Evolutionary conservation across 768 basidiomycete species (phyloP).

Genomic region (Cantharellus anzutake): DNA sequence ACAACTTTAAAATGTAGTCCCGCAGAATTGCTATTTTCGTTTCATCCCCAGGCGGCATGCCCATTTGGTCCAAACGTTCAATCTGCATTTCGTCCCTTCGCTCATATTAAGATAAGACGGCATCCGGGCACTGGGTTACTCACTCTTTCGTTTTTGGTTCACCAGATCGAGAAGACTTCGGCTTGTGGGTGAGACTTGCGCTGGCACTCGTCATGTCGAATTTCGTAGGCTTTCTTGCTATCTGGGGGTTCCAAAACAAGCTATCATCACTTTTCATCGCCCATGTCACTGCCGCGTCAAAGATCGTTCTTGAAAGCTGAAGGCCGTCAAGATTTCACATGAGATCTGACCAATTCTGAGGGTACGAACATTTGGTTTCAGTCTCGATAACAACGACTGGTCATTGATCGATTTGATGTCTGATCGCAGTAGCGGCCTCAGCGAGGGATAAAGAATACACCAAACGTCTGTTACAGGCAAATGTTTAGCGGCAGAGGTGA

Average conservation of each 20-base stretch:
- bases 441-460: conserved; percentile 89
- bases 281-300: conserved; percentile 77
- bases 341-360: neutral
- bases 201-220: conserved; percentile 42
- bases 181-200: conserved; percentile 22
- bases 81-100: conserved; percentile 61
- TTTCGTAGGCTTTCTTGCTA: conserved; percentile 22
- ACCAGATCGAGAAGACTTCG: conserved; percentile 16
- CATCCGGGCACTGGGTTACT: conserved; percentile 12
- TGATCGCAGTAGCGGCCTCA: conserved; percentile 68
- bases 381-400: conserved; percentile 46
- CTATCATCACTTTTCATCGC: conserved; percentile 69
- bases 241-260: conserved; percentile 53
- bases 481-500: conserved; percentile 67
- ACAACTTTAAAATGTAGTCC: conserved; percentile 74
- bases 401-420: conserved; percentile 65
- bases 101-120: neutral
- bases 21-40: conserved; percentile 72
- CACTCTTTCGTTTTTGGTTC: conserved; percentile 50
- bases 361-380: conserved; percentile 56
- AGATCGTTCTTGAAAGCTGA: conserved; percentile 46
- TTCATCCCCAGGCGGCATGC: conserved; percentile 70
- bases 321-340: neutral
- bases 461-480: conserved; percentile 80
- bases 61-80: conserved; percentile 64